Percentiles rank a stretch among this genome's conserved stretches.
Conservation (phyloP, 345 rosid genomes). For the Zanthoxylum bungeanum region DNA sequence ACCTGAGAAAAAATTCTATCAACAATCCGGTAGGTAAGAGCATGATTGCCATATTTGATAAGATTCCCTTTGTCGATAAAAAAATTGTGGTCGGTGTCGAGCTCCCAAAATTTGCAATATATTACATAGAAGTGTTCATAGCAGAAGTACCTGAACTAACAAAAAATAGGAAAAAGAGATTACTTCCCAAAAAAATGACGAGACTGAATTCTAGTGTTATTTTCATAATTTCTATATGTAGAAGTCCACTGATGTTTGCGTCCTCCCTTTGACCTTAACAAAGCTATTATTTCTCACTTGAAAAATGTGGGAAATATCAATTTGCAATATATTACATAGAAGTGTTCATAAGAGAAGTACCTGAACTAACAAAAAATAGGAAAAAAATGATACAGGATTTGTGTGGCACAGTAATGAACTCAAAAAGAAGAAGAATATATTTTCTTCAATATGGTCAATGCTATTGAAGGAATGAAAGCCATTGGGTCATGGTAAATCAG, state of each 20-base stretch:
- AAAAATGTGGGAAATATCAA: not conserved
- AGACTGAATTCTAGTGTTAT: not conserved
- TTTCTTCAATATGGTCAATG: not conserved
- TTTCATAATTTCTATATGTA: not conserved
- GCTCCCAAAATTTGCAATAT: conserved; percentile 99
- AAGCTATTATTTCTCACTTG: not conserved
- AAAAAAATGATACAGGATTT: not conserved
- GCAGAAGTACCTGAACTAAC: conserved; percentile 72
- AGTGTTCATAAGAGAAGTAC: conserved; percentile 96
- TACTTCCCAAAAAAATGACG: not conserved
- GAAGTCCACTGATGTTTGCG: not conserved
- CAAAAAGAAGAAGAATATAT: not conserved
- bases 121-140: conserved; percentile 95
- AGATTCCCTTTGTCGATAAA: conserved; percentile 94
- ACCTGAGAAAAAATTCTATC: conserved; percentile 96
- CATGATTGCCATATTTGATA: conserved; percentile 92
- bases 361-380: conserved; percentile 32
- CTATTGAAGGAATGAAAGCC: not conserved
- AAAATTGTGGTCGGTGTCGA: conserved; percentile 96
- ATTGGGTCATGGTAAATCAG: not conserved
- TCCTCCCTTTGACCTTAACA: not conserved
- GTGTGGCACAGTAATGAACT: too few relatives aligned
- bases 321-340: conserved; percentile 91
- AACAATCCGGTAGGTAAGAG: conserved; percentile 92
- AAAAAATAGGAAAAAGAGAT: conserved; percentile 5